These are phyloP conservation scores for Pythium utonaiense DNA, from an alignment of 352 stramenopile species.

Conservation along the genomic window DNA sequence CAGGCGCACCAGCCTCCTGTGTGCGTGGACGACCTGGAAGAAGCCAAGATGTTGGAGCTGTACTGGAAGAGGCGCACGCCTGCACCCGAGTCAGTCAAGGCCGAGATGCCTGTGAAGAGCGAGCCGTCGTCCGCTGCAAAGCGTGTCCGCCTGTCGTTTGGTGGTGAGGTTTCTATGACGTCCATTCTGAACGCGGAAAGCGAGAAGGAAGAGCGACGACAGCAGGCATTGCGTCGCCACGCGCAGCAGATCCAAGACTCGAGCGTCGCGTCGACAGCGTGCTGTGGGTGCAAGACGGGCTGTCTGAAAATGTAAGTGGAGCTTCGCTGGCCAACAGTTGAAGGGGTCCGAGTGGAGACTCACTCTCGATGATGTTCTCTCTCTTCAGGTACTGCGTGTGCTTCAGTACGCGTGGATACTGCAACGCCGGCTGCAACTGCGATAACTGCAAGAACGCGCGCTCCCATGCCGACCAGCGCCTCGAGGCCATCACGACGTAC, in stretches of 20 bases:
- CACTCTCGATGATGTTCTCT: background rate
- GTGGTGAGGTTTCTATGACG: background rate
- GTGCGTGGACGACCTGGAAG: slow-evolving; percentile 38
- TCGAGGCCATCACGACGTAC: slow-evolving; percentile 74
- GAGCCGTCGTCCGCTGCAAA: slow-evolving; percentile 5
- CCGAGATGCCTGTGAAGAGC: background rate
- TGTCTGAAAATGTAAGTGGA: slow-evolving; percentile 70
- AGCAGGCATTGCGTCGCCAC: slow-evolving; percentile 45
- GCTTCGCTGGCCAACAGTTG: no score
- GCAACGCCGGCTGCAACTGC: slow-evolving; percentile 61
- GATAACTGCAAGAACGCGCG: slow-evolving; percentile 74
- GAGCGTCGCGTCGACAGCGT: slow-evolving; percentile 66
- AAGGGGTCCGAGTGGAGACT: no score
- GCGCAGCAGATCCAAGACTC: slow-evolving; percentile 71
- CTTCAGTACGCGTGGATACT: slow-evolving; percentile 82
- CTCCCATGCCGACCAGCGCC: slow-evolving; percentile 49
- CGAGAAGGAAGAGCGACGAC: slow-evolving; percentile 39
- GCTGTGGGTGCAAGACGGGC: slow-evolving; percentile 82
- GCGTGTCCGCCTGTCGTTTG: slow-evolving; percentile 5
- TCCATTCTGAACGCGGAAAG: slow-evolving; percentile 9
- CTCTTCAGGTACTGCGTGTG: slow-evolving; percentile 69
- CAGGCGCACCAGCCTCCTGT: slow-evolving; percentile 31
- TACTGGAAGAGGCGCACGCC: slow-evolving; percentile 6
- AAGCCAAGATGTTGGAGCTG: slow-evolving; percentile 32
- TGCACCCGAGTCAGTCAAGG: background rate